Conservation (phyloP, 768 basidiomycete species). For the Termitomyces sp. region DNA sequence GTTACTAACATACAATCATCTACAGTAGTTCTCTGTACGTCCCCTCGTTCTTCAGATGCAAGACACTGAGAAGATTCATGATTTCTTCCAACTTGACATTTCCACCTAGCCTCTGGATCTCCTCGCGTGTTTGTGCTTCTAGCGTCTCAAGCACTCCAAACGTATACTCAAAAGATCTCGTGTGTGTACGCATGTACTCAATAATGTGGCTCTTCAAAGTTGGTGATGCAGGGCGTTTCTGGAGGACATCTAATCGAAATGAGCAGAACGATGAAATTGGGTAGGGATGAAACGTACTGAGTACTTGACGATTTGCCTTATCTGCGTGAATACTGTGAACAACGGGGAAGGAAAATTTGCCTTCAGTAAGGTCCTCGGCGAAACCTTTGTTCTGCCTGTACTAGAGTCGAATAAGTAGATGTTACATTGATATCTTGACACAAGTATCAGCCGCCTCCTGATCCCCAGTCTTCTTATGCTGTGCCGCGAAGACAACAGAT, state of each 20-base stretch:
- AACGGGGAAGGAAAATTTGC: constrained; percentile 96
- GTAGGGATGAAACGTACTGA: constrained; percentile 53
- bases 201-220: constrained; percentile 81
- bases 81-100: neutral
- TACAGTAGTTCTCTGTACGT: too few relatives aligned
- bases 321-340: constrained; percentile 86
- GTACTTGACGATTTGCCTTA: constrained; percentile 68
- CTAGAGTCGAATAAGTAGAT: constrained; percentile 28
- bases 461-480: neutral
- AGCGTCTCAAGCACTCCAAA: constrained; percentile 60
- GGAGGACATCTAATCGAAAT: constrained; percentile 65
- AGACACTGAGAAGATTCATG: neutral
- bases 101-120: constrained; percentile 51
- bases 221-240: constrained; percentile 79
- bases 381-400: constrained; percentile 84
- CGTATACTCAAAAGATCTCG: constrained; percentile 87
- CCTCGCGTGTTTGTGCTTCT: constrained; percentile 59
- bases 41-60: neutral
- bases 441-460: neutral
- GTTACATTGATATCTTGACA: neutral
- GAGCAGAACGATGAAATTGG: neutral
- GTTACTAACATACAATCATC: too few relatives aligned
- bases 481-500: neutral
- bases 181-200: constrained; percentile 67
- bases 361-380: constrained; percentile 92